Evolutionary conservation across 306 rosid species (phyloP).

Genomic region (Pterocarpus santalinus): DNA sequence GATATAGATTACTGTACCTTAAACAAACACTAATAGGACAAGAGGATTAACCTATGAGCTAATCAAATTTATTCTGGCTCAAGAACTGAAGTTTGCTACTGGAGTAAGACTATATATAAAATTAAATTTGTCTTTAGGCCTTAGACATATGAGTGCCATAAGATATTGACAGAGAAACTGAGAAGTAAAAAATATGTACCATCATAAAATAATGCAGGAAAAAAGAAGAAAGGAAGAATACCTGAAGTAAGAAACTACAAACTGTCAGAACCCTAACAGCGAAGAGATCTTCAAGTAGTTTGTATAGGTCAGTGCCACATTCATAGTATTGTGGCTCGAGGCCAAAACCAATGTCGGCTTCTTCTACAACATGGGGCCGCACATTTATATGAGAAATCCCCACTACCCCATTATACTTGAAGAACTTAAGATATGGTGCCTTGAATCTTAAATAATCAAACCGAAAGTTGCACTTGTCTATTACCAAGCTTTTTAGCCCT

Average conservation of each 20-base stretch:
- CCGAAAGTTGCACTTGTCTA: conserved; percentile 26
- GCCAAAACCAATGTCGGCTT: conserved; percentile 38
- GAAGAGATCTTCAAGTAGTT: not conserved
- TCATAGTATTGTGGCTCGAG: not conserved
- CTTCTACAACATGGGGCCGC: not conserved
- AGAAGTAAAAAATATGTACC: no score
- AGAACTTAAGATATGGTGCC: conserved; percentile 25
- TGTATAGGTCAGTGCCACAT: not conserved
- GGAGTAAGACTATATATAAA: no score
- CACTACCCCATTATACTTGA: conserved; percentile 35
- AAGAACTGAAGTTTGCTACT: no score
- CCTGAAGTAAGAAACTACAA: conserved; percentile 51
- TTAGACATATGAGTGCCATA: no score
- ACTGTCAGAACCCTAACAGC: conserved; percentile 24
- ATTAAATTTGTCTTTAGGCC: no score
- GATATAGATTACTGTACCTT: no score
- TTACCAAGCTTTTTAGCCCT: conserved; percentile 30
- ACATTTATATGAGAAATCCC: not conserved
- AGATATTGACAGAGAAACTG: no score
- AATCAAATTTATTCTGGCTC: no score
- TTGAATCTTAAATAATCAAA: not conserved
- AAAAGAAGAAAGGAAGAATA: not conserved
- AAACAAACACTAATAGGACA: no score
- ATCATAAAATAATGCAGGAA: no score
- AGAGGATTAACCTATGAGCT: no score